Evolutionary conservation across 176 grass and related monocot species (phyloP).

Genomic region (Carex kokanica): DNA sequence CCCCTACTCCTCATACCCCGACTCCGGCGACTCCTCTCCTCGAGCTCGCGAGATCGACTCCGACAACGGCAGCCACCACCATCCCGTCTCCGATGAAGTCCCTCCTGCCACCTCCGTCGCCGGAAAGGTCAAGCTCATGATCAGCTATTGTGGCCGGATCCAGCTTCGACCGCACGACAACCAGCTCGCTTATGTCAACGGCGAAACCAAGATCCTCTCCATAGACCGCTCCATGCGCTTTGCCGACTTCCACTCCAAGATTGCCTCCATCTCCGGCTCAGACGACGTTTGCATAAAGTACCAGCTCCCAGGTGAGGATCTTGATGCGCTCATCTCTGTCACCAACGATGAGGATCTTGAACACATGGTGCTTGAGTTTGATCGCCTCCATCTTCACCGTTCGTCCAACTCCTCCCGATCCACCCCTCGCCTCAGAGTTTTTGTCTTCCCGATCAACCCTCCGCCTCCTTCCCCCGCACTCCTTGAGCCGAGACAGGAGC

Average conservation of each 20-base stretch:
- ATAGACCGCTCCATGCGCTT: conserved; percentile 66
- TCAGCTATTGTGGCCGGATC: conserved; percentile 95
- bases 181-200: conserved; percentile 88
- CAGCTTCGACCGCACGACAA: conserved; percentile 72
- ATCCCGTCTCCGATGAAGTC: conserved; percentile 10
- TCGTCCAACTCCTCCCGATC: conserved; percentile 38
- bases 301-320: conserved; percentile 97
- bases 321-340: conserved; percentile 91
- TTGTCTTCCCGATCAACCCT: conserved; percentile 68
- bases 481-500: conserved; percentile 53
- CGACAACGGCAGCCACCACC: conserved; percentile 40
- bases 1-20: conserved; percentile 33
- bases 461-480: conserved; percentile 44
- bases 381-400: conserved; percentile 63
- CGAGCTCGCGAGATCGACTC: conserved; percentile 35
- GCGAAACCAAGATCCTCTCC: conserved; percentile 95
- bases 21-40: conserved; percentile 70
- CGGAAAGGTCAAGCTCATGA: conserved; percentile 61
- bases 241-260: conserved; percentile 52
- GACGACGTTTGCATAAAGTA: conserved; percentile 86
- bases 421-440: conserved; percentile 64
- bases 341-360: conserved; percentile 98
- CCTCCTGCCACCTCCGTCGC: conserved; percentile 21
- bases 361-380: conserved; percentile 79
- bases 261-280: conserved; percentile 29